phyloP scores from a whole-genome alignment of 768 basidiomycete genomes.

The Termitomyces eurrhizus region DNA sequence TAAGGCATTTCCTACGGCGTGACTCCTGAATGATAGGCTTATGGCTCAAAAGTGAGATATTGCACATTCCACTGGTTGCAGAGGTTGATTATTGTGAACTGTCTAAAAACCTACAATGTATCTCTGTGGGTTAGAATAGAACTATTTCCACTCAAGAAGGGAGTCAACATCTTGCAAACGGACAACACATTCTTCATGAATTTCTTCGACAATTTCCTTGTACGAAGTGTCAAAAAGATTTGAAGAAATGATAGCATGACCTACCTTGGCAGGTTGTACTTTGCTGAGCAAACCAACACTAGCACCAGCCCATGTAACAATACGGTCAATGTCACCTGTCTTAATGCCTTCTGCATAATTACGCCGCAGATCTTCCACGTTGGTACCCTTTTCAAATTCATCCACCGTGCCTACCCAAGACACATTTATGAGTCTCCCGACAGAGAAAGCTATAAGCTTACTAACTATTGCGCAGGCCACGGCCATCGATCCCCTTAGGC shows the following conservation, averaged over 20 bases:
- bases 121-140: too few relatives aligned
- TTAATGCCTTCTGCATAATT: constrained; percentile 44
- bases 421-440: not conserved
- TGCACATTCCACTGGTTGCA: too few relatives aligned
- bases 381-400: constrained; percentile 49
- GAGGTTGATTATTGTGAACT: too few relatives aligned
- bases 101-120: too few relatives aligned
- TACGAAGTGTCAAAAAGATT: not conserved
- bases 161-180: constrained; percentile 27
- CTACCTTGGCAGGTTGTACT: constrained; percentile 36
- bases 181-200: constrained; percentile 42
- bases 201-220: constrained; percentile 52
- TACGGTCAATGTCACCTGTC: constrained; percentile 43
- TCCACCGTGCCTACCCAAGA: constrained; percentile 42
- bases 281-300: constrained; percentile 55
- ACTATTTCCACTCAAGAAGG: constrained; percentile 5
- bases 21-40: not conserved
- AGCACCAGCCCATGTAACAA: constrained; percentile 67
- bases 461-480: constrained; percentile 51
- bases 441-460: constrained; percentile 1
- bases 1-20: too few relatives aligned
- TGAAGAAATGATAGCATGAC: not conserved
- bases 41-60: not conserved
- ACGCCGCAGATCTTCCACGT: constrained; percentile 36
- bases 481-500: constrained; percentile 60